Evolutionary conservation across 441 rosid genomes (phyloP).

Genomic region (Pelargonium australe): DNA sequence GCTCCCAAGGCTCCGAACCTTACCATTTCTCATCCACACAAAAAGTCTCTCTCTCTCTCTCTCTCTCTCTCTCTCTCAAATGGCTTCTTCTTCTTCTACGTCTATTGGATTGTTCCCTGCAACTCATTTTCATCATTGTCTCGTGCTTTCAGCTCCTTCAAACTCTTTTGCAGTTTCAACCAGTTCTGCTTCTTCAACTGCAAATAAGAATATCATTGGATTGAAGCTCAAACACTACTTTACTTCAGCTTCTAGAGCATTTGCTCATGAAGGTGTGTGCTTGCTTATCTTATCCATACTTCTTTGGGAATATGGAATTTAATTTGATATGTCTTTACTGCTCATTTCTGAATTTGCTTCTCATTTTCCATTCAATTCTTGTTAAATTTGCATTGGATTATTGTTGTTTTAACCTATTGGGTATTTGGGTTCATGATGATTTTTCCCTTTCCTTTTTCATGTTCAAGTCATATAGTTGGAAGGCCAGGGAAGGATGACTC

Average conservation of each 20-base stretch:
- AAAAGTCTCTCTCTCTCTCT: not conserved
- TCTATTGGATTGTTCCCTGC: constrained; percentile 12
- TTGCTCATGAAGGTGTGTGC: constrained; percentile 32
- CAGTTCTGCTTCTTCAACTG: constrained; percentile 16
- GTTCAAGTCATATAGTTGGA: not conserved
- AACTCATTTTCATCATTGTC: constrained; percentile 13
- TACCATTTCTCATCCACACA: too few relatives aligned
- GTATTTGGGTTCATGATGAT: not conserved
- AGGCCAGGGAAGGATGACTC: not conserved
- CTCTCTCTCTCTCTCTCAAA: not conserved
- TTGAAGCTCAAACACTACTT: constrained; percentile 23
- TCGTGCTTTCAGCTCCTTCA: constrained; percentile 17
- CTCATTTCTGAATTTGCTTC: not conserved
- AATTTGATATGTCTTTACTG: not conserved
- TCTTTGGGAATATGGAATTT: not conserved
- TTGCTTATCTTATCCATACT: not conserved
- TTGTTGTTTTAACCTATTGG: not conserved
- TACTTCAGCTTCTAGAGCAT: constrained; percentile 22
- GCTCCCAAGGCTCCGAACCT: too few relatives aligned
- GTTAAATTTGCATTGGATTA: not conserved
- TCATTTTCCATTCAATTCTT: not conserved
- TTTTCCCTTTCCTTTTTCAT: not conserved
- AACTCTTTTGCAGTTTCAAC: constrained; percentile 10
- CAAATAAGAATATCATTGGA: constrained; percentile 9
- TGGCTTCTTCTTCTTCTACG: constrained; percentile 25